These are phyloP conservation scores for Xylaria curta DNA, from an alignment of 495 filamentous ascomycete genomes.

Conservation along the genomic window DNA sequence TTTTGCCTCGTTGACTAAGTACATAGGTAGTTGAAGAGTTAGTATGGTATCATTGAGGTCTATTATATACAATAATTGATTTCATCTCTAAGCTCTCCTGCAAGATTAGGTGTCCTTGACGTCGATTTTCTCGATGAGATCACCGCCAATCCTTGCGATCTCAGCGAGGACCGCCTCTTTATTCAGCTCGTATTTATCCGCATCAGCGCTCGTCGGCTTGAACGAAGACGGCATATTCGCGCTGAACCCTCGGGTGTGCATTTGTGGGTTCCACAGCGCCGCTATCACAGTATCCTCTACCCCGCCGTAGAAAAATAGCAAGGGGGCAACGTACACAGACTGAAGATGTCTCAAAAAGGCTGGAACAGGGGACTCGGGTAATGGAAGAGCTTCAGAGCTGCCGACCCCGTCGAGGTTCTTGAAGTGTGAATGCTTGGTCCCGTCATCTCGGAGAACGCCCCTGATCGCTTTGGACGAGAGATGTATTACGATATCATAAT, in stretches of 20 bases:
- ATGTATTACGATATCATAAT: constrained; percentile 86
- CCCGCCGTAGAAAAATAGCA: constrained; percentile 77
- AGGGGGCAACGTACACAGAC: constrained; percentile 62
- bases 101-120: not conserved
- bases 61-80: not conserved
- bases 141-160: constrained; percentile 72
- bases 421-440: constrained; percentile 53
- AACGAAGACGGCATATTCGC: constrained; percentile 74
- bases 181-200: constrained; percentile 66
- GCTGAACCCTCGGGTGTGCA: constrained; percentile 63
- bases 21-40: not conserved
- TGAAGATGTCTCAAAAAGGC: constrained; percentile 67
- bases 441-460: constrained; percentile 38
- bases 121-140: constrained; percentile 65
- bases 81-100: not conserved
- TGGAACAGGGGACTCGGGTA: constrained; percentile 53
- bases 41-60: constrained; percentile 4
- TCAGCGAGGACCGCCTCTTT: constrained; percentile 77
- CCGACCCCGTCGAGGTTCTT: constrained; percentile 71
- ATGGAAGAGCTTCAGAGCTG: constrained; percentile 47
- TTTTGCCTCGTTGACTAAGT: not conserved
- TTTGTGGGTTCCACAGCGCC: constrained; percentile 81
- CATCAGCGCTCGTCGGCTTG: constrained; percentile 46
- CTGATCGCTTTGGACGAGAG: constrained; percentile 61
- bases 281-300: constrained; percentile 65